Evolutionary conservation across 192 early-diverging fungal species (phyloP).

Genomic region (Helicostylum pulchrum): DNA sequence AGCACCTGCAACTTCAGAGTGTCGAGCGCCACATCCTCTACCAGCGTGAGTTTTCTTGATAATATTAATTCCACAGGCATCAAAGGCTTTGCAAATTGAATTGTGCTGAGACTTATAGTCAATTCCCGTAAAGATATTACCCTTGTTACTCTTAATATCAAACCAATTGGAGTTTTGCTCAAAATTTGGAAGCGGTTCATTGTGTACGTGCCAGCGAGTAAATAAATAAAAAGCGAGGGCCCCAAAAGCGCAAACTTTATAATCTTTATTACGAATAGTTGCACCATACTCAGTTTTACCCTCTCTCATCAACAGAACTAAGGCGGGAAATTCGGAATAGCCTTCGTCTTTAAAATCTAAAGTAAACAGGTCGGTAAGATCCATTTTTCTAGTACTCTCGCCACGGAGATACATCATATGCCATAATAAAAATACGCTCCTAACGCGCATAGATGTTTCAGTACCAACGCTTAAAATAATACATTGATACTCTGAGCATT

Average conservation of each 20-base stretch:
- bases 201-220: neutral
- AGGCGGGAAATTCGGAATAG: neutral
- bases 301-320: neutral
- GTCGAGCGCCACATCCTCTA: neutral
- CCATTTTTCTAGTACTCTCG: neutral
- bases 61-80: neutral
- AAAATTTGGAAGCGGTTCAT: neutral
- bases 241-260: neutral
- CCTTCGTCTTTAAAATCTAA: neutral
- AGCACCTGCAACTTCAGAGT: neutral
- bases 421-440: neutral
- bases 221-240: neutral
- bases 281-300: neutral
- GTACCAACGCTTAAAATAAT: neutral
- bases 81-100: neutral
- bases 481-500: neutral
- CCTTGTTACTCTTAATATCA: neutral
- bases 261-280: neutral
- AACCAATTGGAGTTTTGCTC: neutral
- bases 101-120: neutral
- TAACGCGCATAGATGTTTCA: neutral
- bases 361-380: neutral
- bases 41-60: neutral
- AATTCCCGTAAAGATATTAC: too few relatives aligned
- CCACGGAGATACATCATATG: neutral